Conservation (phyloP, 2,329 filamentous ascomycete genomes). For the Trichoderma sp. region DNA sequence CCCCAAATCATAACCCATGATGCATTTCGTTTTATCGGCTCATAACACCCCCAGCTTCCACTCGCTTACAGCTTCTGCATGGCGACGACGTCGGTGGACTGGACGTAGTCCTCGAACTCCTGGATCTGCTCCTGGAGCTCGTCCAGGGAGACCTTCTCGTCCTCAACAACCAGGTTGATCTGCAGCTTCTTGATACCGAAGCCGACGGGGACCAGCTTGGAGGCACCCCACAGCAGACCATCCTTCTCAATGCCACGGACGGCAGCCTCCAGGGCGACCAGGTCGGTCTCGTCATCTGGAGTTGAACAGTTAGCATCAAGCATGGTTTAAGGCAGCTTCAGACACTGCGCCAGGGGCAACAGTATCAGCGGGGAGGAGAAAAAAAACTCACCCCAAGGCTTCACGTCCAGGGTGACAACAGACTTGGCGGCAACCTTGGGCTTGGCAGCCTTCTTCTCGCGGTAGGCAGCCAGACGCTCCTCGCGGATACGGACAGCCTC, state of each 20-base stretch:
- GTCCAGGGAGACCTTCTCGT: conserved; percentile 87
- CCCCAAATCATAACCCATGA: conserved; percentile 30
- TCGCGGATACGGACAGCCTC: conserved; percentile 83
- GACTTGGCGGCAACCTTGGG: conserved; percentile 93
- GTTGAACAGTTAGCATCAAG: conserved; percentile 1
- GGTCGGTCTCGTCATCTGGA: conserved; percentile 88
- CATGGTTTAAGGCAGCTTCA: rapidly evolving
- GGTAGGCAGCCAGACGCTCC: conserved; percentile 90
- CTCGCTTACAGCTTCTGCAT: conserved; percentile 84
- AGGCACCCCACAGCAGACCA: conserved; percentile 93
- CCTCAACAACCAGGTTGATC: conserved; percentile 97
- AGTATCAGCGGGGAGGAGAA: neutral
- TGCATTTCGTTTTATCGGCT: conserved; percentile 25
- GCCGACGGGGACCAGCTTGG: conserved; percentile 85
- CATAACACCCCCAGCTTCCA: neutral
- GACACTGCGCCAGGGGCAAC: neutral
- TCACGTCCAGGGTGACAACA: conserved; percentile 91
- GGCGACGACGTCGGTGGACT: conserved; percentile 87
- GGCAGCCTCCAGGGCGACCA: conserved; percentile 75
- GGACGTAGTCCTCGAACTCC: conserved; percentile 90
- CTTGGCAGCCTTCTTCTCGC: conserved; percentile 95
- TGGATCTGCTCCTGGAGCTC: conserved; percentile 84
- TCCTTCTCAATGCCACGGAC: conserved; percentile 88
- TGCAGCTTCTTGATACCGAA: conserved; percentile 99
- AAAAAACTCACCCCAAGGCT: conserved; percentile 89